phyloP scores from a whole-genome alignment of 768 basidiomycete genomes.

The Cystofilobasidium macerans region DNA sequence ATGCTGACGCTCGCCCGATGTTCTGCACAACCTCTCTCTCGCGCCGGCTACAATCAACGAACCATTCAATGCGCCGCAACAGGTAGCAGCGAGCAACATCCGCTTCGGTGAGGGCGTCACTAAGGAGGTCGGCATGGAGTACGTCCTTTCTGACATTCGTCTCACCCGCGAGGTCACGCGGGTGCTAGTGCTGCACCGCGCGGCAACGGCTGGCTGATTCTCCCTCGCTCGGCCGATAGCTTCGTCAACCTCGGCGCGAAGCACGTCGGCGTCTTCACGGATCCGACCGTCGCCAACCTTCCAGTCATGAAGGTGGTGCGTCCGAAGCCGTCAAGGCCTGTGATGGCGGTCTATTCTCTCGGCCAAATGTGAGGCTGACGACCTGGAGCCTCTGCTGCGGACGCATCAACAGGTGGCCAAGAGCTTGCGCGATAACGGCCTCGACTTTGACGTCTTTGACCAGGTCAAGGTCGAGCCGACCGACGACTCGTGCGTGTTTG shows the following conservation, averaged over 20 bases:
- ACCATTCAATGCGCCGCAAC: no score
- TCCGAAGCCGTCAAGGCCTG: constrained; percentile 26
- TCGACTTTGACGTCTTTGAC: constrained; percentile 72
- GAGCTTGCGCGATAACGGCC: constrained; percentile 63
- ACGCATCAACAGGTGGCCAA: constrained; percentile 51
- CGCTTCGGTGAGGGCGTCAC: constrained; percentile 36
- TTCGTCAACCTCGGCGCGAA: constrained; percentile 30
- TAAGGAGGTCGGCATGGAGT: constrained; percentile 34
- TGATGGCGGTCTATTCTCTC: no score
- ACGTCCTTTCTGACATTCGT: no score
- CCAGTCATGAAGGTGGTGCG: constrained; percentile 69
- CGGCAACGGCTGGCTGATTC: constrained; percentile 12
- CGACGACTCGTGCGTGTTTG: constrained; percentile 45
- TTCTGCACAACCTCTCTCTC: background rate
- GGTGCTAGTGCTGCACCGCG: no score
- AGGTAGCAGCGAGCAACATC: constrained; percentile 37
- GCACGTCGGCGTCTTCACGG: constrained; percentile 88
- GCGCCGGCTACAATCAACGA: no score
- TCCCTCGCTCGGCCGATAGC: background rate
- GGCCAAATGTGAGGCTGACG: background rate
- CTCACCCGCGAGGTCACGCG: no score
- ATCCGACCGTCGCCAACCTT: constrained; percentile 69
- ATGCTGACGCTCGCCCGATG: background rate
- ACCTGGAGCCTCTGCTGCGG: background rate
- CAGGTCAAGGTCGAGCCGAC: constrained; percentile 81